Evolutionary conservation across 768 basidiomycete species (phyloP).

Genomic region (Mrakia blollopis): DNA sequence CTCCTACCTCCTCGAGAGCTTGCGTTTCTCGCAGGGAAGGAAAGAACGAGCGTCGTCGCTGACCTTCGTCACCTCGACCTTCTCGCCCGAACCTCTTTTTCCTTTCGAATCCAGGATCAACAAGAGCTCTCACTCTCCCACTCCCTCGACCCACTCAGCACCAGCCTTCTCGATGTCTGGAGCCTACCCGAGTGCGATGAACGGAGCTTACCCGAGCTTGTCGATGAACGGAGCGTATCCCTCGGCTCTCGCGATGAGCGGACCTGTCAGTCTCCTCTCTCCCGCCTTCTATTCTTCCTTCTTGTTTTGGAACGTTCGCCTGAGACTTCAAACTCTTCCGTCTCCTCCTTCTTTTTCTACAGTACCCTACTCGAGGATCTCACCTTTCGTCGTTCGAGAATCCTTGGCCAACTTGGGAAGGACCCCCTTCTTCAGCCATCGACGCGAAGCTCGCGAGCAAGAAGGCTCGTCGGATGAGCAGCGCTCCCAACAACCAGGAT

Average conservation of each 20-base stretch:
- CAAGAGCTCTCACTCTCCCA: neutral
- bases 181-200: conserved; percentile 10
- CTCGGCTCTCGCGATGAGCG: conserved; percentile 14
- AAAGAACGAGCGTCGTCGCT: neutral
- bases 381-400: conserved; percentile 13
- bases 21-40: neutral
- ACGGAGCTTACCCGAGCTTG: neutral
- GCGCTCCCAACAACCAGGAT: neutral
- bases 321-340: neutral
- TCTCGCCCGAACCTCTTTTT: neutral
- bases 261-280: conserved; percentile 14
- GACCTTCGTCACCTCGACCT: neutral
- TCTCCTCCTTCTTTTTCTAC: neutral
- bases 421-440: neutral
- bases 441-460: conserved; percentile 12
- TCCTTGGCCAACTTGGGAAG: conserved; percentile 19
- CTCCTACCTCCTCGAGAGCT: too few species aligned
- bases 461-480: conserved; percentile 18
- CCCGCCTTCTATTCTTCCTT: neutral
- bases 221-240: conserved; percentile 10
- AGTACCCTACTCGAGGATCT: conserved; percentile 14
- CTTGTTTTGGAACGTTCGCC: too few species aligned
- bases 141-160: conserved; percentile 6
- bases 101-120: neutral
- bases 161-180: conserved; percentile 13